Conservation (phyloP, 2,329 filamentous ascomycete species). For the Xylaria arbuscula region DNA sequence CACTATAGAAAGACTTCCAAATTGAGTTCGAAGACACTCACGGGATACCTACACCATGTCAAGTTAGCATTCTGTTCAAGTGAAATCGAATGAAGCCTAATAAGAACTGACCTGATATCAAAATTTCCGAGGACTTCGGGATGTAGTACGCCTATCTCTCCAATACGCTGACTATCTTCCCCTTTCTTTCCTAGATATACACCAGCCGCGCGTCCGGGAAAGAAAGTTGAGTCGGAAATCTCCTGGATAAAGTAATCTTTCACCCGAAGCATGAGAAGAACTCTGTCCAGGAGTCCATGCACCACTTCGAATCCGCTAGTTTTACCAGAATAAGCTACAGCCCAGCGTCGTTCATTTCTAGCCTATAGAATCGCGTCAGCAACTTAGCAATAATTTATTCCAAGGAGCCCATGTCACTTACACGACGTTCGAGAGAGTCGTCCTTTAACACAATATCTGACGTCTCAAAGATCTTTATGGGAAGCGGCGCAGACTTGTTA, state of each 20-base stretch:
- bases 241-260: conserved; percentile 95
- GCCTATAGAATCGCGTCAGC: conserved; percentile 64
- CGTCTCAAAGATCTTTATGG: conserved; percentile 83
- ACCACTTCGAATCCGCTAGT: conserved; percentile 94
- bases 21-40: conserved; percentile 94
- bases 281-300: conserved; percentile 89
- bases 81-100: not conserved
- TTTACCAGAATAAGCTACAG: conserved; percentile 95
- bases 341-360: conserved; percentile 93
- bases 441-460: conserved; percentile 91
- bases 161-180: conserved; percentile 81
- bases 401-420: conserved; percentile 14
- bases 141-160: conserved; percentile 93
- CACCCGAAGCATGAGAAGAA: conserved; percentile 90
- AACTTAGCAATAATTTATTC: not conserved
- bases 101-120: conserved; percentile 58
- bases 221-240: conserved; percentile 90
- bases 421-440: conserved; percentile 73
- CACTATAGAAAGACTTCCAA: conserved; percentile 87
- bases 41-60: conserved; percentile 62
- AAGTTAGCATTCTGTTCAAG: conserved; percentile 17
- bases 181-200: conserved; percentile 74
- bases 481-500: conserved; percentile 79
- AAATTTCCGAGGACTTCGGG: conserved; percentile 87
- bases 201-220: conserved; percentile 87